Evolutionary conservation across 495 filamentous ascomycete genomes (phyloP).

Genomic region (Xylaria scruposa): DNA sequence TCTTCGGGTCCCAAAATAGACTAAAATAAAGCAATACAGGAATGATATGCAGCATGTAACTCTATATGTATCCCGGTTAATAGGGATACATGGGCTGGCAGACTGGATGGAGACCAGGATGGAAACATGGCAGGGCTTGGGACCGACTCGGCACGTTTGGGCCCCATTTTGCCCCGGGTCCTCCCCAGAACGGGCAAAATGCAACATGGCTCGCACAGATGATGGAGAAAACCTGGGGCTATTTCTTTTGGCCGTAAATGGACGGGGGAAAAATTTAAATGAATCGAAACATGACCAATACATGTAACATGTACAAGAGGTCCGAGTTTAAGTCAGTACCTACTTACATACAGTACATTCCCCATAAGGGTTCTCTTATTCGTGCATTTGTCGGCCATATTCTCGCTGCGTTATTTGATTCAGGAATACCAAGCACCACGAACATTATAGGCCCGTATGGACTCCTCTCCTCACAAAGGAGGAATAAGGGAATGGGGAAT

Average conservation of each 20-base stretch:
- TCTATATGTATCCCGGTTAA: background rate
- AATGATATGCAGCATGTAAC: background rate
- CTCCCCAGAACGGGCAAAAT: constrained; percentile 24
- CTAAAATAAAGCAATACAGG: background rate
- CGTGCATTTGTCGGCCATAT: constrained; percentile 13
- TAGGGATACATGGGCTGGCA: background rate
- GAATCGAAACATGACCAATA: background rate
- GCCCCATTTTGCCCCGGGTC: constrained; percentile 24
- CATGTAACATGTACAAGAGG: background rate
- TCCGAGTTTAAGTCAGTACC: background rate
- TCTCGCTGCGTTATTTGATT: background rate
- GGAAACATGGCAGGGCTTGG: constrained; percentile 4
- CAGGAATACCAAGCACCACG: constrained; percentile 4
- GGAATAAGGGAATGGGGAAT: constrained; percentile 8
- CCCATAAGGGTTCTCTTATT: constrained; percentile 12
- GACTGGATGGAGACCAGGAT: background rate
- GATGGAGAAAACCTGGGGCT: constrained; percentile 30
- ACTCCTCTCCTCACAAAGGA: background rate
- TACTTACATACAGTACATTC: too few species aligned
- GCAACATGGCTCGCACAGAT: constrained; percentile 2
- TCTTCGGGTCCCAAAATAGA: background rate
- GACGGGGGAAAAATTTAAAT: constrained; percentile 6
- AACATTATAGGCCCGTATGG: background rate
- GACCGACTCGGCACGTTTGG: constrained; percentile 20
- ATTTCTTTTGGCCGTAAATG: constrained; percentile 22